These are phyloP conservation scores for Ceratocystis cubensis DNA, from an alignment of 2,329 filamentous ascomycete species.

Conservation along the genomic window DNA sequence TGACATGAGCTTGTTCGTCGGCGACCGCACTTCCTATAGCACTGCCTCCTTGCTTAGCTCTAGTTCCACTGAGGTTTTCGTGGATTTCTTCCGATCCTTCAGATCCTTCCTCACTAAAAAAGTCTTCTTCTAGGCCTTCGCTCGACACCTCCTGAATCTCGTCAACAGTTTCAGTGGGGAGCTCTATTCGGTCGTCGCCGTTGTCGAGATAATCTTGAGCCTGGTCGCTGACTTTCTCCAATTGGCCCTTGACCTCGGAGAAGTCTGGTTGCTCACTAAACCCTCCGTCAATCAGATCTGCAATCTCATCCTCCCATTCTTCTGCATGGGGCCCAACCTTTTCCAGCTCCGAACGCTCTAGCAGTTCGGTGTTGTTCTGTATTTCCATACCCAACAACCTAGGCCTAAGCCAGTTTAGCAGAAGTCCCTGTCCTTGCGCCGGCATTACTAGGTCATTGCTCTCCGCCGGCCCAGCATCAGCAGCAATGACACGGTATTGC, in stretches of 20 bases:
- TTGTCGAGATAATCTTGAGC: background rate
- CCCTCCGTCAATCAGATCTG: background rate
- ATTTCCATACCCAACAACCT: background rate
- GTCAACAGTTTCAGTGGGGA: background rate
- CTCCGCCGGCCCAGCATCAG: background rate
- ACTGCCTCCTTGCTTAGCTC: background rate
- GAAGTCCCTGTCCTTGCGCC: background rate
- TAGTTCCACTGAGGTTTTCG: background rate
- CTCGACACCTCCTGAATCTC: background rate
- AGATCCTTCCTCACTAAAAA: background rate
- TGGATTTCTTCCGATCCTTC: background rate
- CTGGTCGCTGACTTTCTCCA: background rate
- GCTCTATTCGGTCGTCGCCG: constrained; percentile 4
- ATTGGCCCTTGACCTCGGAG: background rate
- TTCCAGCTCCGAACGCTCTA: constrained; percentile 7
- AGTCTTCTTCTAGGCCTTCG: background rate
- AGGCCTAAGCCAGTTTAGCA: constrained; percentile 8
- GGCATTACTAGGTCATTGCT: background rate
- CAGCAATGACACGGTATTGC: background rate
- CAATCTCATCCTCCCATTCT: background rate
- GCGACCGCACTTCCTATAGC: too few relatives aligned
- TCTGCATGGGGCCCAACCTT: background rate
- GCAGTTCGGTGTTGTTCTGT: constrained; percentile 21
- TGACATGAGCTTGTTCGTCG: background rate
- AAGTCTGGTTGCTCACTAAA: background rate